Conservation (phyloP, 768 basidiomycete species). For the Pluteus cervinus region DNA sequence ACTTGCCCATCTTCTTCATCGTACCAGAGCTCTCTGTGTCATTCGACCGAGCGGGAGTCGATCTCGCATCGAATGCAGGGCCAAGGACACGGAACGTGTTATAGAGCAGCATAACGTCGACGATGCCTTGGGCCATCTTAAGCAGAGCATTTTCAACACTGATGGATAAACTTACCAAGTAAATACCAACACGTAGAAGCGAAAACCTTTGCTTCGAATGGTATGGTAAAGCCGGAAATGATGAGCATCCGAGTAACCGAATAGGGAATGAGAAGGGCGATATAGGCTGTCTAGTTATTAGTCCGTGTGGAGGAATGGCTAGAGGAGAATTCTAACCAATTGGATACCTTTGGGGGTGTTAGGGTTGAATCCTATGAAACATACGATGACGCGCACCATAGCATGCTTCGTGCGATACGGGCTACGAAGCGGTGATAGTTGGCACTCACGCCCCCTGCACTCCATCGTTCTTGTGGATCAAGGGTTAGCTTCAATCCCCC, state of each 20-base stretch:
- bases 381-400: conserved; percentile 42
- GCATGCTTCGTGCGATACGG: conserved; percentile 59
- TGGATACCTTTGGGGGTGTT: conserved; percentile 42
- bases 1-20: conserved; percentile 13
- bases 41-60: conserved; percentile 20
- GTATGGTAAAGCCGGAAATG: conserved; percentile 42
- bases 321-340: conserved; percentile 33
- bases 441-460: conserved; percentile 24
- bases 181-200: conserved; percentile 45
- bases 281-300: conserved; percentile 41
- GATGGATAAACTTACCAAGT: conserved; percentile 37
- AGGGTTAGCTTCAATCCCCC: conserved; percentile 46
- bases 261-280: conserved; percentile 53
- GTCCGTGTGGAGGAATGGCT: neutral
- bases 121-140: conserved; percentile 37
- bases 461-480: conserved; percentile 41
- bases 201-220: conserved; percentile 41
- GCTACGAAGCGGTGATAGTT: conserved; percentile 58
- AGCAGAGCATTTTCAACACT: conserved; percentile 8
- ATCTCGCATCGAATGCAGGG: conserved; percentile 38
- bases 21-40: conserved; percentile 26
- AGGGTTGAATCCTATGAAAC: neutral
- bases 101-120: conserved; percentile 60
- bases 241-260: conserved; percentile 42
- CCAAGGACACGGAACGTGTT: conserved; percentile 62